These are phyloP conservation scores for Ascochyta pisi DNA, from an alignment of 2,329 filamentous ascomycete species.

Conservation along the genomic window DNA sequence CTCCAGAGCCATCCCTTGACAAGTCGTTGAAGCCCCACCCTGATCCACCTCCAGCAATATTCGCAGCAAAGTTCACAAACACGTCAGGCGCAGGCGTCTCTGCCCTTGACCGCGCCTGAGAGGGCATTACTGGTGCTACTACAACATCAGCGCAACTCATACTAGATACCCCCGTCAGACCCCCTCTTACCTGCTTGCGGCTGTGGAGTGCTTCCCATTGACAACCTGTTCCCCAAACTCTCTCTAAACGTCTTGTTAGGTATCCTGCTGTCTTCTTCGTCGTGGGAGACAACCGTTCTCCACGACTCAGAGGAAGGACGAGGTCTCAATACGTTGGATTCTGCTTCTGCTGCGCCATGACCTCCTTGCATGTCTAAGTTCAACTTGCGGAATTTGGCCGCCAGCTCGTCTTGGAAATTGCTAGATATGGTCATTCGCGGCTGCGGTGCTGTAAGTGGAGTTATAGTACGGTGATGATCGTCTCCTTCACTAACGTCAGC, in stretches of 20 bases:
- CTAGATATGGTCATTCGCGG: neutral
- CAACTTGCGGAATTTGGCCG: neutral
- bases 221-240: neutral
- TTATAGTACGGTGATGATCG: neutral
- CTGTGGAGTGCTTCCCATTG: neutral
- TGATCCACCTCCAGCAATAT: slow-evolving; percentile 1
- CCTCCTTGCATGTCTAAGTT: neutral
- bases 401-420: slow-evolving; percentile 2
- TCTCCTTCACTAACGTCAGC: neutral
- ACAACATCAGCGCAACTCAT: neutral
- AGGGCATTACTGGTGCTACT: neutral
- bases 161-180: neutral
- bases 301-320: slow-evolving; percentile 2
- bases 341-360: neutral
- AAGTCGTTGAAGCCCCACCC: neutral
- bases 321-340: neutral
- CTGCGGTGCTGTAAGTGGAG: slow-evolving; percentile 5
- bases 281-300: neutral
- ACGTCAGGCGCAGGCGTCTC: neutral
- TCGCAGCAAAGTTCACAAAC: neutral
- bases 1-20: neutral
- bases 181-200: neutral
- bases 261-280: neutral
- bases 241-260: neutral
- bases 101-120: neutral